Evolutionary conservation across 2,329 filamentous ascomycete species (phyloP), one percentile per base, ranked within the genome.

Genomic region (Tricladium varicosporioides): DNA sequence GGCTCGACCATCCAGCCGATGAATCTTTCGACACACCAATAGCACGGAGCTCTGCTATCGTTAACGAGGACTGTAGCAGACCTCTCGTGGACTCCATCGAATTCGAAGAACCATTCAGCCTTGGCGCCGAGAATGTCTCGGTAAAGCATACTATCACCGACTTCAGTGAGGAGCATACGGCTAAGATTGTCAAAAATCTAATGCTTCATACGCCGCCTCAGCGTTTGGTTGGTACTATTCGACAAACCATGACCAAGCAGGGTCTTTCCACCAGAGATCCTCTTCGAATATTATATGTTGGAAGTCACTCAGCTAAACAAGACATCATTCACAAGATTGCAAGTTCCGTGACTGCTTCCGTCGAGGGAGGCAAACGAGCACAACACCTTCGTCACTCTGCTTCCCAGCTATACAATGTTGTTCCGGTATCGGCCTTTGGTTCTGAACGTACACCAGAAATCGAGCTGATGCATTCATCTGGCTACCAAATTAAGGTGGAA

Each of bases 401-500:
- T 14, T 77, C 77, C 45, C 76, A 76, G 31, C 68, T 79, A 32
- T 81, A 78, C 68, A 81, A 79, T 66, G 77, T 81, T 45, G 75
- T 81, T 46, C 78, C 78, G 14, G 74, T 80, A 53, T 76, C 77
- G 2, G 75, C 75, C 1, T 80, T 80, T 64, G 78, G 78, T 10
- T 75, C 74, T 11, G 67, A 72, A 46, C 70, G 71, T 45, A 72
- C 74, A 13, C 77, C 78, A 1, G 78, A 81, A 56, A 76, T 80
- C 16, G 77, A 80, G 65, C 74, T 81, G 49, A 78, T 80, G 71
- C 76, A 79, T 53, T 78, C 77, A 7, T 79, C 77, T 32, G 75
- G 74, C 11, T 77, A 75, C 57, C 77, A 80, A 58, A 80, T 81
- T 70, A 76, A 77, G 60, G 76, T 80, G 5, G 77, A 81, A 54